These are phyloP conservation scores for Noccaea caerulescens DNA, from an alignment of 345 rosid species.

Conservation along the genomic window DNA sequence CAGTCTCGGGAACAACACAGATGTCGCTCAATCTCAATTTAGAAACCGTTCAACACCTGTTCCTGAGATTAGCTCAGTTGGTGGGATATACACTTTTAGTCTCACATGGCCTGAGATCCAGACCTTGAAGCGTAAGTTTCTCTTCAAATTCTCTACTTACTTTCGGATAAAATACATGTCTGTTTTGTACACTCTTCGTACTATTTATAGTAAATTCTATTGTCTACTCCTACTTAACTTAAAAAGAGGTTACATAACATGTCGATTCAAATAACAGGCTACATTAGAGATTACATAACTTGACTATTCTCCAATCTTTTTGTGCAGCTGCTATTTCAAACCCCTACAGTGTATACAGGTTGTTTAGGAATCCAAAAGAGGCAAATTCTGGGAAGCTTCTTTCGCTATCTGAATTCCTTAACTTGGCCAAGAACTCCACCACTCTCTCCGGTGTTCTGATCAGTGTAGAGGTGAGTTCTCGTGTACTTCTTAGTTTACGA, in stretches of 20 bases:
- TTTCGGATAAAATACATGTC: background rate
- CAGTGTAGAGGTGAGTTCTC: conserved; percentile 74
- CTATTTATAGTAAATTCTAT: conserved; percentile 13
- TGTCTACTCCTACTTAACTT: background rate
- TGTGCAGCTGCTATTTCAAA: conserved; percentile 63
- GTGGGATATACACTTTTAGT: conserved; percentile 65
- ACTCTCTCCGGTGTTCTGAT: conserved; percentile 81
- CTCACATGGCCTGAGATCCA: conserved; percentile 72
- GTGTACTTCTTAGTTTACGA: conserved; percentile 4
- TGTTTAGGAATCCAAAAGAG: conserved; percentile 65
- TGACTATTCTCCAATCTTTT: conserved; percentile 21
- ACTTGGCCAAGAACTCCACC: conserved; percentile 60
- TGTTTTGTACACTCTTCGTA: conserved; percentile 18
- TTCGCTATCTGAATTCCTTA: conserved; percentile 64
- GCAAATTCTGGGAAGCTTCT: conserved; percentile 56
- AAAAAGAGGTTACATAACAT: background rate
- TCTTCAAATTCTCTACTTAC: background rate
- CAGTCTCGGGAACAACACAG: conserved; percentile 60
- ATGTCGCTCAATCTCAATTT: conserved; percentile 44
- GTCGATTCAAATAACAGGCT: background rate
- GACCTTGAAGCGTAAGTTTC: conserved; percentile 61
- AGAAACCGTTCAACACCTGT: conserved; percentile 42
- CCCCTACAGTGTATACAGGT: conserved; percentile 42
- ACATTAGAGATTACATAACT: conserved; percentile 14
- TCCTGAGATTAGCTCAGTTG: conserved; percentile 49